Conservation (phyloP, 495 filamentous ascomycete genomes). For the Haplographium delicatum region DNA sequence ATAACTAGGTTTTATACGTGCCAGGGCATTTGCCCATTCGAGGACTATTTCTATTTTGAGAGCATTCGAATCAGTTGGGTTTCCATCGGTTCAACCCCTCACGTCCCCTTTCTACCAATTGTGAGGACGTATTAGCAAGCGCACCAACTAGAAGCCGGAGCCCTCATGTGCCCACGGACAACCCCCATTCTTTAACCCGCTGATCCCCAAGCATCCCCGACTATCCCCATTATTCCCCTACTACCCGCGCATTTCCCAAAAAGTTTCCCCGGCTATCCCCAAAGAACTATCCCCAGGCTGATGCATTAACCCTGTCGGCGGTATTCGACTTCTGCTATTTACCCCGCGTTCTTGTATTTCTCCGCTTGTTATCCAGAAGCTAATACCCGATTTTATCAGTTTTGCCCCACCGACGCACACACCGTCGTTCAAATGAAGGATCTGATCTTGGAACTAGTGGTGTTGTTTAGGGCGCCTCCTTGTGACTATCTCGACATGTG, state of each 20-base stretch:
- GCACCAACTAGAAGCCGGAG: no score
- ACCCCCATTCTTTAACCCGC: not conserved
- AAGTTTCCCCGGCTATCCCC: not conserved
- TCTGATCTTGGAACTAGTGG: not conserved
- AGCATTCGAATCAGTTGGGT: no score
- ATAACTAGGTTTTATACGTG: no score
- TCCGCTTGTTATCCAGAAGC: not conserved
- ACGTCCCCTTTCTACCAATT: no score
- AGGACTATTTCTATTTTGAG: no score
- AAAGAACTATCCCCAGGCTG: not conserved
- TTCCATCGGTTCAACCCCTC: no score
- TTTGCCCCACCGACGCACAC: not conserved
- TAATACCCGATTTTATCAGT: conserved; percentile 5
- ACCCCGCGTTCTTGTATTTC: conserved; percentile 12
- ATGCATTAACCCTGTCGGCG: no score
- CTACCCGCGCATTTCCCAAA: not conserved
- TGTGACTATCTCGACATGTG: not conserved
- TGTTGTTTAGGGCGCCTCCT: conserved; percentile 6
- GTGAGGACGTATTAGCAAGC: no score
- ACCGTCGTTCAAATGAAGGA: no score
- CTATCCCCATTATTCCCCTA: not conserved
- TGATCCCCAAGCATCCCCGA: not conserved
- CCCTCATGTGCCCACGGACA: not conserved
- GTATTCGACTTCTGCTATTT: not conserved
- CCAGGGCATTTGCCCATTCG: no score